Percentiles rank a stretch among this genome's conserved stretches.
phyloP scores from a whole-genome alignment of 345 rosid genomes.

The Anacardium occidentale region DNA sequence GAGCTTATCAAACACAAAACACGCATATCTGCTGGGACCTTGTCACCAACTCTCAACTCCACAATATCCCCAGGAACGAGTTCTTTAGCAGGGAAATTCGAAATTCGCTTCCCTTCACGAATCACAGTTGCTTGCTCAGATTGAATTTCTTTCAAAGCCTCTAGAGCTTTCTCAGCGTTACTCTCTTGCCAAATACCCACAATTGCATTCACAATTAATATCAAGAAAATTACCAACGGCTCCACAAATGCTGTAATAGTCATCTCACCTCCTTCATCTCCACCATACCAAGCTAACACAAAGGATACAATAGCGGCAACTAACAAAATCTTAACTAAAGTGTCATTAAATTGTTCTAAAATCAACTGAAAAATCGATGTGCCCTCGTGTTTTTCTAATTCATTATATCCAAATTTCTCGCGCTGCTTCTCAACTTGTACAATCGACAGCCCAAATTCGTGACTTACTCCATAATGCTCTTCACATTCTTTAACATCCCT shows the following conservation, averaged over 20 bases:
- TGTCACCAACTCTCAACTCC: slow-evolving; percentile 82
- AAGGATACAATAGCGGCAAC: slow-evolving; percentile 78
- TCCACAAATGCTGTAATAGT: slow-evolving; percentile 84
- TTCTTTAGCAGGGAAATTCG: slow-evolving; percentile 64
- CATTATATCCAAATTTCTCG: slow-evolving; percentile 64
- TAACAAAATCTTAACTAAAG: slow-evolving; percentile 75
- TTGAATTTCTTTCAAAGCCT: slow-evolving; percentile 91
- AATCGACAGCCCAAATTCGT: slow-evolving; percentile 42
- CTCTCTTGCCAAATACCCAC: slow-evolving; percentile 95
- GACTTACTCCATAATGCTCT: slow-evolving; percentile 48
- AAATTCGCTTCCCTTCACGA: slow-evolving; percentile 55
- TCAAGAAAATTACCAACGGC: slow-evolving; percentile 86
- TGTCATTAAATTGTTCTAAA: slow-evolving; percentile 80
- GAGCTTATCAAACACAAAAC: slow-evolving; percentile 66
- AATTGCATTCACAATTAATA: slow-evolving; percentile 83
- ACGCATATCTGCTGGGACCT: slow-evolving; percentile 93
- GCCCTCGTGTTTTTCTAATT: slow-evolving; percentile 81
- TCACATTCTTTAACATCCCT: slow-evolving; percentile 58
- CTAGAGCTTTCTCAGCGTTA: slow-evolving; percentile 87
- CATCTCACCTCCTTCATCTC: slow-evolving; percentile 90
- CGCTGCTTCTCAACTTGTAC: slow-evolving; percentile 55
- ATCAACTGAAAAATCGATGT: slow-evolving; percentile 60
- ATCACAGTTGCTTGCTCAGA: slow-evolving; percentile 68
- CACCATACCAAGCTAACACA: slow-evolving; percentile 73
- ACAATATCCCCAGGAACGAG: slow-evolving; percentile 94